phyloP scores from a whole-genome alignment of 2,329 filamentous ascomycete species.

The Celoporthe dispersa region DNA sequence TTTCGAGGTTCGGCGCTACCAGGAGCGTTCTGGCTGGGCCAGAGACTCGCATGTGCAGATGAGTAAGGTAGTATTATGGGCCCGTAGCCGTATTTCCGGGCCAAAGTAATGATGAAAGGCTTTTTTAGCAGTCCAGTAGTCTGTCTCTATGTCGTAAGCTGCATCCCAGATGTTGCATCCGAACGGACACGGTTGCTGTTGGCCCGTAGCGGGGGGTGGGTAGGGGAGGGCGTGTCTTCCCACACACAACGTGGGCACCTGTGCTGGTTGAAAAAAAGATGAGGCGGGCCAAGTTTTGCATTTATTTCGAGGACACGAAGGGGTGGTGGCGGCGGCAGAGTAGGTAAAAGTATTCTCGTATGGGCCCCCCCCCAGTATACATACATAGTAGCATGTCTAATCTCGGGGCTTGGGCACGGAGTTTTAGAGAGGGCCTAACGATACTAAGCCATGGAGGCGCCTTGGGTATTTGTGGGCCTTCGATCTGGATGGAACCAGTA shows the following conservation, averaged over 20 bases:
- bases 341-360: not conserved
- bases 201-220: not conserved
- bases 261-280: not conserved
- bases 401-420: conserved; percentile 7
- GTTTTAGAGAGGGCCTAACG: conserved; percentile 5
- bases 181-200: conserved; percentile 1
- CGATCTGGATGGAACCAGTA: not conserved
- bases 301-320: not conserved
- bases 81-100: not conserved
- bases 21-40: not conserved
- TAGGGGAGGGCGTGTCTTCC: not conserved
- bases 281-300: not conserved
- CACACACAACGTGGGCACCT: not conserved
- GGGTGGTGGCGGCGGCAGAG: not conserved
- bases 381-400: not conserved
- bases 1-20: not conserved
- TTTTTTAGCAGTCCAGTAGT: not conserved
- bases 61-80: conserved; percentile 8
- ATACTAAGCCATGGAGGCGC: not conserved
- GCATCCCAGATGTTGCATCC: not conserved
- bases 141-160: conserved; percentile 2
- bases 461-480: not conserved
- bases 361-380: not conserved
- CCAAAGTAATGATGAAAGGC: not conserved
- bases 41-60: not conserved